phyloP scores from a whole-genome alignment of 139 green algal species.

The Chlorella sorokiniana region DNA sequence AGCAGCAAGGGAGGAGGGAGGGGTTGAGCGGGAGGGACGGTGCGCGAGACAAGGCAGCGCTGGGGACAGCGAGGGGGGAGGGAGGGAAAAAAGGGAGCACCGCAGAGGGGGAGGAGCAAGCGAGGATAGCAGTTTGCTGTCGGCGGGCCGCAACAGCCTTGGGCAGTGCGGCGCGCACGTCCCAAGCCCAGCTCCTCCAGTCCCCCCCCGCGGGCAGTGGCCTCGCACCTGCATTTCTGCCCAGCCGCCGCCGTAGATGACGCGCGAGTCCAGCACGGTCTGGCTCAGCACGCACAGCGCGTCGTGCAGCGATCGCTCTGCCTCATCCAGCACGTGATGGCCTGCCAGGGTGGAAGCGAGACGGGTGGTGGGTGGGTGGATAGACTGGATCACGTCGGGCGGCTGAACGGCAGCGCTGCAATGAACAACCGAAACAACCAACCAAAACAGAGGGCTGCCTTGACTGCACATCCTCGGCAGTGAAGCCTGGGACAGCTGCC shows the following conservation, averaged over 20 bases:
- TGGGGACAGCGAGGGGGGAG: no score
- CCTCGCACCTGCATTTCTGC: conserved; percentile 86
- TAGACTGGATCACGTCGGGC: neutral
- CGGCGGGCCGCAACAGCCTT: no score
- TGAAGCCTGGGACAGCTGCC: neutral
- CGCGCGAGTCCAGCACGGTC: conserved; percentile 83
- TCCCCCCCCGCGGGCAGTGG: neutral
- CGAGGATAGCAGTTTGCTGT: no score
- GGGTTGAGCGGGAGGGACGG: neutral
- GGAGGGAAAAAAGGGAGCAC: no score
- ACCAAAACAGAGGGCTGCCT: neutral
- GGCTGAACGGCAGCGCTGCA: no score
- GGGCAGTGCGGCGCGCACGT: neutral
- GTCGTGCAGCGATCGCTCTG: conserved; percentile 96
- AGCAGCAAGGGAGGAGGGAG: neutral
- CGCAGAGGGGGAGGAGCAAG: no score
- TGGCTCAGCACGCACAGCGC: conserved; percentile 96
- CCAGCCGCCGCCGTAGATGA: conserved; percentile 93
- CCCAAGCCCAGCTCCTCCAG: neutral
- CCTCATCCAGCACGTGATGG: conserved; percentile 96
- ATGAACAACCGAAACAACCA: neutral
- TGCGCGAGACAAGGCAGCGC: neutral
- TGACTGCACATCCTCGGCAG: neutral
- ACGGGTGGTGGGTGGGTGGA: no score
- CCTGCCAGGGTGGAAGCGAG: conserved; percentile 23